Conservation (phyloP, 306 rosid genomes). For the Trichosanthes cucumerina region DNA sequence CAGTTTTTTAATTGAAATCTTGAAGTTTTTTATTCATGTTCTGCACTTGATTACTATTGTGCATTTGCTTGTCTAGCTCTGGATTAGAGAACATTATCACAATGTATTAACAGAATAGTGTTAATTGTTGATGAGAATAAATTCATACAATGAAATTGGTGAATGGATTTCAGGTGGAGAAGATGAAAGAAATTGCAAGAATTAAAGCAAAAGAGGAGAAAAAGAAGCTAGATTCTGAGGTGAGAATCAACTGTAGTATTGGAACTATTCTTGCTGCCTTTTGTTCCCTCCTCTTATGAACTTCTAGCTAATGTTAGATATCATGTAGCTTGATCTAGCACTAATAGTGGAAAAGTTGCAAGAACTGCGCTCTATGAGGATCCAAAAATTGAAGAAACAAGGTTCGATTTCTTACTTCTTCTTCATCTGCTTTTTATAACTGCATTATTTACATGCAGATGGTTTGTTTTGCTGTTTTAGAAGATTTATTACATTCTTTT, state of each 20-base stretch:
- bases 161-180: slow-evolving; percentile 51
- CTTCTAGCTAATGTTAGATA: slow-evolving; percentile 6
- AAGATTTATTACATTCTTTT: background rate
- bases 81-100: background rate
- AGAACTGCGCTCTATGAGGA: slow-evolving; percentile 72
- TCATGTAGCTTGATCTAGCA: slow-evolving; percentile 64
- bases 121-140: background rate
- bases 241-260: slow-evolving; percentile 12
- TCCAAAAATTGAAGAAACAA: slow-evolving; percentile 81
- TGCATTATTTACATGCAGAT: background rate
- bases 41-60: background rate
- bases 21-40: background rate
- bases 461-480: background rate
- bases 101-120: background rate
- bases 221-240: slow-evolving; percentile 71
- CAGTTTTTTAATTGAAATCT: background rate
- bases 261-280: background rate
- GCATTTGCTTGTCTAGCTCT: background rate
- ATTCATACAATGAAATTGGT: background rate
- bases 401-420: slow-evolving; percentile 22
- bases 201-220: slow-evolving; percentile 83
- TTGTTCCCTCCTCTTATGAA: background rate
- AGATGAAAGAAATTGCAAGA: slow-evolving; percentile 78
- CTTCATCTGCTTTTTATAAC: background rate
- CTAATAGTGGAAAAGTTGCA: slow-evolving; percentile 79